These are phyloP conservation scores for Scenedesmus sp. DNA, from an alignment of 163 green algal genomes.

Conservation along the genomic window DNA sequence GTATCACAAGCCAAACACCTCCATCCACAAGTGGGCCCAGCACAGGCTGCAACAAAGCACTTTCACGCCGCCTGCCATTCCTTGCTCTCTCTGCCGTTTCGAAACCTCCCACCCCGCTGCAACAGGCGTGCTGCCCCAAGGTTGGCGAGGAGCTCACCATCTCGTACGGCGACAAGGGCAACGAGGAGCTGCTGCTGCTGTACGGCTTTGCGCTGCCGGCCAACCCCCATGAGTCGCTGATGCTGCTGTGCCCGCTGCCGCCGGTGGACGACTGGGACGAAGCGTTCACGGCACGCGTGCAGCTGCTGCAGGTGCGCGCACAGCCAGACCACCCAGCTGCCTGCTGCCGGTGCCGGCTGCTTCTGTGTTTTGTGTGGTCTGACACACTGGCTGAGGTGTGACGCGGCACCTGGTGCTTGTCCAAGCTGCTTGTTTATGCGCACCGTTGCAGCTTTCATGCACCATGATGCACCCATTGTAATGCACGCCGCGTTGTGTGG, in stretches of 20 bases:
- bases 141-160: constrained; percentile 82
- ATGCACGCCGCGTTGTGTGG: background rate
- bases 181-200: constrained; percentile 90
- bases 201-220: constrained; percentile 82
- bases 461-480: too few species aligned
- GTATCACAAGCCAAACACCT: too few species aligned
- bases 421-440: too few species aligned
- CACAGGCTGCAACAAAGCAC: too few species aligned
- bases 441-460: too few species aligned
- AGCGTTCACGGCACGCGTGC: constrained; percentile 64
- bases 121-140: background rate
- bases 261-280: constrained; percentile 63
- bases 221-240: constrained; percentile 80
- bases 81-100: background rate
- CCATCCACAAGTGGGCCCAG: too few species aligned
- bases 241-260: constrained; percentile 77
- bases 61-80: background rate
- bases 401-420: too few species aligned
- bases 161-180: constrained; percentile 87
- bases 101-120: background rate
- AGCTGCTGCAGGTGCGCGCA: constrained; percentile 63
- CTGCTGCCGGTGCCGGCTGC: too few species aligned
- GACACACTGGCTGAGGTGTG: background rate
- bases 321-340: background rate
- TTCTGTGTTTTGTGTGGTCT: too few species aligned